Conservation (phyloP, 2,329 filamentous ascomycete genomes). For the Penicillium decumbens region DNA sequence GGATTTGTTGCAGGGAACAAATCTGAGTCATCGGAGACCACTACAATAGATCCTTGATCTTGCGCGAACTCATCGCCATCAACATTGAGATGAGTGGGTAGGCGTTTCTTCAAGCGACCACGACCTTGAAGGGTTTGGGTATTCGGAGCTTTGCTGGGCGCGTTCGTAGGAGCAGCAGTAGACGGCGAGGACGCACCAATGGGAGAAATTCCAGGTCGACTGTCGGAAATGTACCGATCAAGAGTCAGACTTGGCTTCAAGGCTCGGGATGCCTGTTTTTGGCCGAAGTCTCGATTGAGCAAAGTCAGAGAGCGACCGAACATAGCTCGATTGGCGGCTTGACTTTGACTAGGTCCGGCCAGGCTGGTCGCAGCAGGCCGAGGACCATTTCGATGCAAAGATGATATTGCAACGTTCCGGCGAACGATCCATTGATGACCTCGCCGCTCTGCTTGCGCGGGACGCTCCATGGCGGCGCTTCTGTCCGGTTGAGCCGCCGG, state of each 20-base stretch:
- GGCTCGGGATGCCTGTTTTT: slow-evolving; percentile 13
- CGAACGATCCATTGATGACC: slow-evolving; percentile 34
- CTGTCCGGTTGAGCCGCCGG: slow-evolving; percentile 1
- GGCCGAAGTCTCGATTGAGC: slow-evolving; percentile 30
- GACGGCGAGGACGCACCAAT: neutral
- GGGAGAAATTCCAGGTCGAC: neutral
- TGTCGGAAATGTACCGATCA: slow-evolving; percentile 35
- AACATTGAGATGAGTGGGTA: slow-evolving; percentile 45
- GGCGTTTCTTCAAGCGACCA: slow-evolving; percentile 34
- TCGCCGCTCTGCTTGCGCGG: slow-evolving; percentile 15
- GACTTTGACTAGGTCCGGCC: slow-evolving; percentile 14
- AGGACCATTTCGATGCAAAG: slow-evolving; percentile 32
- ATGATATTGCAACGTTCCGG: slow-evolving; percentile 34
- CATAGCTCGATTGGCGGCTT: slow-evolving; percentile 15
- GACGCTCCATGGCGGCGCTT: neutral
- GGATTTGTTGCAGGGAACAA: neutral
- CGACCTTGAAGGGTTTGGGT: slow-evolving; percentile 10
- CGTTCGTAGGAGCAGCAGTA: neutral
- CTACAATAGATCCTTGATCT: slow-evolving; percentile 41
- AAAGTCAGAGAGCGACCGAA: slow-evolving; percentile 34
- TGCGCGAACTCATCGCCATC: slow-evolving; percentile 35
- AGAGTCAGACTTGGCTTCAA: slow-evolving; percentile 29
- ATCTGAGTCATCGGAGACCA: slow-evolving; percentile 20
- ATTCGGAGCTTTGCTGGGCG: neutral
- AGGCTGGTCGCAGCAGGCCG: slow-evolving; percentile 36